Evolutionary conservation across 2,329 filamentous ascomycete species (phyloP), one percentile per base, ranked within the genome.

Genomic region (Rhynchosporium graminicola): DNA sequence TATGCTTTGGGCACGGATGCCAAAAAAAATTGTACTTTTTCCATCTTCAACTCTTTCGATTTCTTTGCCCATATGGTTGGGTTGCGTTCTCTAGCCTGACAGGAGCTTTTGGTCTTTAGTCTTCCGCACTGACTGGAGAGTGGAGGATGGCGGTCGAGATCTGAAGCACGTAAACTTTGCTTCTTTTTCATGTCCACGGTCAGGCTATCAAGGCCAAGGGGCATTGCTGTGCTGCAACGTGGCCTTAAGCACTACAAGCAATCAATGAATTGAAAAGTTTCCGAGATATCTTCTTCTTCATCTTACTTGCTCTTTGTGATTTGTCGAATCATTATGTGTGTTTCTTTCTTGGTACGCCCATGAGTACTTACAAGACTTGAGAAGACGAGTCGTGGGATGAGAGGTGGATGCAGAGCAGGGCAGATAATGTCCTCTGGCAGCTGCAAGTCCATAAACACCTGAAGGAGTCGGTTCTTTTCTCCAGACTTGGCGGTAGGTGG

Each of bases 211-310:
- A 28, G 20, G 57, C 20, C 26, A 28, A 28, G 12, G 57, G 29
- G 36, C 42, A 59, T 5, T 33, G 46, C 28, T 20, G 43, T 43
- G 47, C 47, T 52, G 57, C 57, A 12, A 28, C 7, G 15, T 46
- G 38, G 38, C 28, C 8, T 40, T 13, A 38, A 15, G 36, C 47
- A 51, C 26, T 52, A 46, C 57, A 28, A 45, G 31, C 45, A 52
- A 40, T 33, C 26, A 48, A 61, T 46, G 51, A 61, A 61, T 61
- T 20, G 54, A 61, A 61, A 61, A 61, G 60, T 61, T 61, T 12
- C 40, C 45, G 36, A 33, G 33, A 43, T 3, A 31, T 31, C 9
- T n/a, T 5, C 9, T n/a, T 5, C 26, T 29, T 51, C 40, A 7
- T 43, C 57, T 12, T 31, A 8, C 28, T 55, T 42, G 20, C 7